Percentiles rank a stretch among this genome's conserved stretches.
Evolutionary conservation across 371 early-diverging fungal genomes (phyloP).

Genomic region (Gilbertella persicaria): DNA sequence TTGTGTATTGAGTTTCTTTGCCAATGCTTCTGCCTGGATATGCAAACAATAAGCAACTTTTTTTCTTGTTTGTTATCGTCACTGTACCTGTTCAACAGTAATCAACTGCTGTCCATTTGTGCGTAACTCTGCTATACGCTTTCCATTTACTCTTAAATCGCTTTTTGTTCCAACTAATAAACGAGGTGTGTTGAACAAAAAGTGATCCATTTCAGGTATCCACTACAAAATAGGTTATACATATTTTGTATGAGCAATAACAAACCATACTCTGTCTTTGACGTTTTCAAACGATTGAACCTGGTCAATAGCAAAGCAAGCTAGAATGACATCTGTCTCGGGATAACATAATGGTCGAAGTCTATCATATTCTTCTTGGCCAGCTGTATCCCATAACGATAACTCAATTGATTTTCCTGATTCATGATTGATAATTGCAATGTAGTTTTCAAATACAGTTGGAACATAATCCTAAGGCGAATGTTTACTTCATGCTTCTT

Average conservation of each 20-base stretch:
- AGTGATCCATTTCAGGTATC: constrained; percentile 29
- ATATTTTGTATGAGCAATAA: not conserved
- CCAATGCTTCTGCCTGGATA: constrained; percentile 18
- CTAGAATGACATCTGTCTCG: constrained; percentile 47
- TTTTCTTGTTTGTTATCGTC: not conserved
- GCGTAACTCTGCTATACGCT: constrained; percentile 13
- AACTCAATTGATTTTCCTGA: constrained; percentile 76
- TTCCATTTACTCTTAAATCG: constrained; percentile 12
- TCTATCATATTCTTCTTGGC: constrained; percentile 60
- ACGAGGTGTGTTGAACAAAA: constrained; percentile 22
- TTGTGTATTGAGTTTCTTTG: constrained; percentile 18
- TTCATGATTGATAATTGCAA: constrained; percentile 71
- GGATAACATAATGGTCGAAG: constrained; percentile 50
- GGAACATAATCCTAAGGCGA: constrained; percentile 44
- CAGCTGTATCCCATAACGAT: constrained; percentile 89
- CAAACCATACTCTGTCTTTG: constrained; percentile 22
- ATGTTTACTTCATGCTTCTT: not conserved
- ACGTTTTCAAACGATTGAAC: constrained; percentile 49
- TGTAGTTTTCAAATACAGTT: constrained; percentile 82
- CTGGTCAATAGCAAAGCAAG: constrained; percentile 51
- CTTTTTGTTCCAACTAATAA: constrained; percentile 25
- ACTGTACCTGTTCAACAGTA: constrained; percentile 15
- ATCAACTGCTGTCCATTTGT: constrained; percentile 22
- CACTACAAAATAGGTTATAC: constrained; percentile 5
- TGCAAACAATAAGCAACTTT: not conserved